A percentile compares a stretch with the other conserved stretches of the same genome.
Evolutionary conservation across 73 alveolate genomes (phyloP).

Genomic region (Blepharisma japonicum): DNA sequence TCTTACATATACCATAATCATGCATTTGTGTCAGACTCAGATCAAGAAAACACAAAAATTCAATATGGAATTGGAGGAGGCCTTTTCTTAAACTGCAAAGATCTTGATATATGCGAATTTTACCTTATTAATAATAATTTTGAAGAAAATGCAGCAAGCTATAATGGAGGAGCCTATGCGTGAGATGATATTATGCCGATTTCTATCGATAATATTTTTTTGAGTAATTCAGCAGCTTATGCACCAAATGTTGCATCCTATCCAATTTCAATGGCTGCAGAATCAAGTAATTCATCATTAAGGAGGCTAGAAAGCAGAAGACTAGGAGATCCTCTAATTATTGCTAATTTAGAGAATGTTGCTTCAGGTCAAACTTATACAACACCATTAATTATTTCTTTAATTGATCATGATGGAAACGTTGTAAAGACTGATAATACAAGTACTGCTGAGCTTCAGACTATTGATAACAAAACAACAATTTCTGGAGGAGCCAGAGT

Average conservation of each 20-base stretch:
- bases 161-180: no score
- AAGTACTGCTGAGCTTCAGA: not conserved
- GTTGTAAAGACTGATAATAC: conserved; percentile 21
- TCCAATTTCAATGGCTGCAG: not conserved
- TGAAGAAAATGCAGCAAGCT: not conserved
- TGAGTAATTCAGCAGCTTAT: not conserved
- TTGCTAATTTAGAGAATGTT: not conserved
- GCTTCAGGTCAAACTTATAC: conserved; percentile 6
- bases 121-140: not conserved
- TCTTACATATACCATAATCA: not conserved
- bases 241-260: not conserved
- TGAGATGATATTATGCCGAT: no score
- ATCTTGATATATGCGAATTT: not conserved
- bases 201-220: no score
- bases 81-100: not conserved
- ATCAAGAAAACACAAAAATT: no score
- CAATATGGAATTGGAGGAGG: conserved; percentile 5
- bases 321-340: not conserved
- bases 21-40: not conserved
- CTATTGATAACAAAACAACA: not conserved
- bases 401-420: conserved; percentile 4
- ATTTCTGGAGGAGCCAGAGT: not conserved
- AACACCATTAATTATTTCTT: not conserved
- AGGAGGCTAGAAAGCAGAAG: not conserved
- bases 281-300: not conserved